Evolutionary conservation across 345 rosid genomes (phyloP), one percentile per base, ranked within the genome.

Genomic region (Clarkia xantiana): DNA sequence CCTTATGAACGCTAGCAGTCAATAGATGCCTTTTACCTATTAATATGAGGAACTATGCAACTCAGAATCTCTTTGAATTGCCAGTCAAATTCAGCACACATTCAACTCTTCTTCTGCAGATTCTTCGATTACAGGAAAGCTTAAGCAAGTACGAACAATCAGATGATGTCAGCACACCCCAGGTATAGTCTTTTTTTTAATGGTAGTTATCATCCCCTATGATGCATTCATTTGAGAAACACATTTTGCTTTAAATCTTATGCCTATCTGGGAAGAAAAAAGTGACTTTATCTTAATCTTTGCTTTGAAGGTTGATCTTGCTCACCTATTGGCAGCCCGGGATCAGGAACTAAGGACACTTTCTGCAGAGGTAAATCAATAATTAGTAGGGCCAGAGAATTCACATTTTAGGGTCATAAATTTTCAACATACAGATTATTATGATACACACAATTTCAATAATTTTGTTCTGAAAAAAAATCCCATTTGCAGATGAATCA

Each of bases 261-360:
- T 29, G 8, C 6, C 36, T 29, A 7, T 29, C 9, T 29, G 5
- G 36, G 36, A 29, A 29, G 9, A 44, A 43, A 36, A 29, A 10
- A 17, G 13, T 50, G 15, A 51, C 18, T 44, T 29, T 29, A 29
- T 44, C 48, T 44, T 11, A 18, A 45, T 25, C 19, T 46, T 29
- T n/a, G 40, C 49, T 66, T 69, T 70, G 47, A 75, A 88, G 97
- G 94, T 79, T 62, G 97, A 88, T 79, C 86, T 88, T 16, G 97
- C 94, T 53, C 94, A 88, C 66, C 61, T 88, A 48, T 74, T 88
- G 68, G 86, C 91, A 57, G 91, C 94, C 60, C 91, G 94, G 54
- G 94, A 88, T 67, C 97, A 88, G 62, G 97, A 88, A 58, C 65
- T 88, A 46, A 71, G 97, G 68, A 88, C 91, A 44, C 75, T 84